Evolutionary conservation across 2,329 filamentous ascomycete genomes (phyloP).

Genomic region (Phaeophleospora eucalypticola): DNA sequence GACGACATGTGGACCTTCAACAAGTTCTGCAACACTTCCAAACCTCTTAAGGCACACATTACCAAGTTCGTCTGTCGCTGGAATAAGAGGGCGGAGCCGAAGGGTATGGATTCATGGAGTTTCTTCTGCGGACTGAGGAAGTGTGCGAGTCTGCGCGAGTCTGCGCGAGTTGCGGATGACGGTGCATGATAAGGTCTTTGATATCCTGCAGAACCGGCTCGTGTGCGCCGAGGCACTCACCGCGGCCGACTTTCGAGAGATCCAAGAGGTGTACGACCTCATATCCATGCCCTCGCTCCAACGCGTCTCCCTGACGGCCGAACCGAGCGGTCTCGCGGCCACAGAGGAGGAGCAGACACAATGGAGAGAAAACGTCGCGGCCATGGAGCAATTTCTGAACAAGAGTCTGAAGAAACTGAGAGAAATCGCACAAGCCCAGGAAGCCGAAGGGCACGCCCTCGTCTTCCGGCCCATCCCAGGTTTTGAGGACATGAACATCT

Average conservation of each 20-base stretch:
- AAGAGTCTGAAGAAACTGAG: too few relatives aligned
- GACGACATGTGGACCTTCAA: not conserved
- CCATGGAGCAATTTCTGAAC: not conserved
- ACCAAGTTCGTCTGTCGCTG: not conserved
- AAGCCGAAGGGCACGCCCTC: too few relatives aligned
- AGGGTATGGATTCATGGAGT: not conserved
- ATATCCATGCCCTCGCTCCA: not conserved
- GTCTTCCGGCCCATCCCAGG: too few relatives aligned
- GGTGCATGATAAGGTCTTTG: slow-evolving; percentile 1
- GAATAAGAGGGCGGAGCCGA: not conserved
- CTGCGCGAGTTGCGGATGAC: not conserved
- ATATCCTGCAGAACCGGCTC: not conserved
- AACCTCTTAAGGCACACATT: not conserved
- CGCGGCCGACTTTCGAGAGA: not conserved
- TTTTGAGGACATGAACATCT: too few relatives aligned
- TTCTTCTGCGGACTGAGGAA: not conserved
- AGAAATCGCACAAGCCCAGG: too few relatives aligned
- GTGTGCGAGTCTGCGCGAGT: not conserved
- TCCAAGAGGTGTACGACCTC: not conserved
- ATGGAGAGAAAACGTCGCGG: not conserved
- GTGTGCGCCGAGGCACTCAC: not conserved
- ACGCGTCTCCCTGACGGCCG: not conserved
- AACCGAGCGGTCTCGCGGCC: not conserved
- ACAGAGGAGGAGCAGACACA: not conserved
- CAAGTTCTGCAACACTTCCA: not conserved